A percentile compares a stretch with the other conserved stretches of the same genome.
phyloP scores from a whole-genome alignment of 768 basidiomycete species.

The Dioszegia hungarica region DNA sequence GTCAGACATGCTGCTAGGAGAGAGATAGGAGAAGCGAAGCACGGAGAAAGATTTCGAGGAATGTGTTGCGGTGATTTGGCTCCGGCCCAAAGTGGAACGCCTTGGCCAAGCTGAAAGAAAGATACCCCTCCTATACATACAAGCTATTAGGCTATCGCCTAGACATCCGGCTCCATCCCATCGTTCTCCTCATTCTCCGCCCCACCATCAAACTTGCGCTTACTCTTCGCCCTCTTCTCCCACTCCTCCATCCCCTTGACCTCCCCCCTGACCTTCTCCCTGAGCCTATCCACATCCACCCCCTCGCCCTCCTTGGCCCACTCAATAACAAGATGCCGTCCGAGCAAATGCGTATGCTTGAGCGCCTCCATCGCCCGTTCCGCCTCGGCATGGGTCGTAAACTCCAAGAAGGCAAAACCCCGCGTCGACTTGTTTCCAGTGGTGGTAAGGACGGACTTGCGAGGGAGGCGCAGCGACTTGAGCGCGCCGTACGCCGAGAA shows the following conservation, averaged over 20 bases:
- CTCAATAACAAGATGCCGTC: conserved; percentile 87
- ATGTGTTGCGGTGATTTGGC: too few species aligned
- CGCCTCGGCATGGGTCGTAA: conserved; percentile 81
- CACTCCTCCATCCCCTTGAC: conserved; percentile 49
- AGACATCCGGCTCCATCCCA: conserved; percentile 22
- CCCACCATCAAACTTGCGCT: conserved; percentile 41
- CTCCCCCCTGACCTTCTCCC: conserved; percentile 73
- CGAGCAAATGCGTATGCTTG: conserved; percentile 90
- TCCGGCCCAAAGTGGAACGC: too few species aligned
- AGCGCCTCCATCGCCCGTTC: conserved; percentile 80
- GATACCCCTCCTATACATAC: too few species aligned
- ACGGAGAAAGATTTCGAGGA: too few species aligned
- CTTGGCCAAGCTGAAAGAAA: too few species aligned
- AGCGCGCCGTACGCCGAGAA: conserved; percentile 82
- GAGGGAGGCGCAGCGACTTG: conserved; percentile 89
- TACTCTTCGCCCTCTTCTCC: conserved; percentile 26
- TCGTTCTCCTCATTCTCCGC: conserved; percentile 27
- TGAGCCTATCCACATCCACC: conserved; percentile 67
- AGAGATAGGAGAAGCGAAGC: too few species aligned
- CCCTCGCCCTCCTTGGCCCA: conserved; percentile 70
- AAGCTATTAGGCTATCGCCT: too few species aligned
- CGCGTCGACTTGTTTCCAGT: conserved; percentile 51
- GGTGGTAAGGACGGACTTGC: conserved; percentile 74
- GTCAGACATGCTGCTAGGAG: too few species aligned
- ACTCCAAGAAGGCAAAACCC: conserved; percentile 96